Conservation (phyloP, 228 moss, liverwort and hornwort species). For the Sphagnum fallax region DNA sequence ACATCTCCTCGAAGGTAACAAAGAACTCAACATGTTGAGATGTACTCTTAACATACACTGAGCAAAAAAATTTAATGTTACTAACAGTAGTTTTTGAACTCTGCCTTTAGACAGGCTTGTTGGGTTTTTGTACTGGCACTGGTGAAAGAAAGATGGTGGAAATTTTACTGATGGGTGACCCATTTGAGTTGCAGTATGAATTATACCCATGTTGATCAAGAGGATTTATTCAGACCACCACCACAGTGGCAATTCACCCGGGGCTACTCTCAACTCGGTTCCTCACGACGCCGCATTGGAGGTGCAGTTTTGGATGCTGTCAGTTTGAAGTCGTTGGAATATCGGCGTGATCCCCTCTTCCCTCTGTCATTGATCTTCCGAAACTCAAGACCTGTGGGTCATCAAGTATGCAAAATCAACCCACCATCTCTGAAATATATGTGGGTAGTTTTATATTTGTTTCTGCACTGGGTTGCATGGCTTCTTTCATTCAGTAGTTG, state of each 20-base stretch:
- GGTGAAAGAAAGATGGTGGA: no score
- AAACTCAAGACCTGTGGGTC: slow-evolving; percentile 83
- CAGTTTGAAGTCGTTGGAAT: slow-evolving; percentile 67
- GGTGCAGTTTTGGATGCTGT: slow-evolving; percentile 72
- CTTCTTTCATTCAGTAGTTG: neutral
- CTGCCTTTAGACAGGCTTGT: no score
- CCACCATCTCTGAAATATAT: neutral
- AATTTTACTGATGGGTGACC: neutral
- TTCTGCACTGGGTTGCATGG: no score
- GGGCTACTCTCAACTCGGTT: slow-evolving; percentile 63
- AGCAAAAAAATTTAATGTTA: no score
- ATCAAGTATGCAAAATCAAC: slow-evolving; percentile 52
- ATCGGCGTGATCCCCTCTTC: slow-evolving; percentile 41
- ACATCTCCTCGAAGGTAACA: slow-evolving; percentile 43
- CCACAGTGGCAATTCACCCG: slow-evolving; percentile 76
- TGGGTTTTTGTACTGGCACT: no score
- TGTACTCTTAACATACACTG: no score
- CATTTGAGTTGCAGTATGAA: slow-evolving; percentile 33
- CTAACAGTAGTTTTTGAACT: no score
- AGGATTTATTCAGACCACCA: slow-evolving; percentile 42
- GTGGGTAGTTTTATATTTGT: no score
- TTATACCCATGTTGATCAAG: slow-evolving; percentile 37
- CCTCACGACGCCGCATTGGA: slow-evolving; percentile 78
- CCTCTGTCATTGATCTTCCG: slow-evolving; percentile 63
- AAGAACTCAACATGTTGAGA: no score